These are phyloP conservation scores for Sclerotinia minor DNA, from an alignment of 2,329 filamentous ascomycete genomes.

Conservation along the genomic window DNA sequence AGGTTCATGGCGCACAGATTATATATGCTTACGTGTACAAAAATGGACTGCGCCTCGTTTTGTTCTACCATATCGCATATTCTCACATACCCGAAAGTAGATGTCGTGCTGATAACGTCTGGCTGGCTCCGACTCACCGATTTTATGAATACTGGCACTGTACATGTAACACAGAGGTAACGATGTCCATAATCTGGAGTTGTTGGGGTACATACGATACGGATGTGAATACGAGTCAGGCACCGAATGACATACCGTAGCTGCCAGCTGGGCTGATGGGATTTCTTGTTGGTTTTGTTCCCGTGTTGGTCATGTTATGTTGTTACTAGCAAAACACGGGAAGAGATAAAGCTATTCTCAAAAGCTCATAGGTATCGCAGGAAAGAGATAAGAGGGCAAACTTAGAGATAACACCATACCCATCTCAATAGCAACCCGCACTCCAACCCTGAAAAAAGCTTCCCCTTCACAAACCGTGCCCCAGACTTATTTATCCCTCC, in stretches of 20 bases:
- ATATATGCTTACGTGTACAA: not conserved
- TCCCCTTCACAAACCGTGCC: not conserved
- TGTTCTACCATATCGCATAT: slow-evolving; percentile 9
- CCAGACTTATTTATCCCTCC: not conserved
- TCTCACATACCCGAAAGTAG: not conserved
- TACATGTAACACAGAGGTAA: not conserved
- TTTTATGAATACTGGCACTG: not conserved
- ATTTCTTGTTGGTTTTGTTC: not conserved
- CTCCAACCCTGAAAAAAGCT: not conserved
- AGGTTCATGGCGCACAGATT: not conserved
- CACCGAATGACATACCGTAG: not conserved
- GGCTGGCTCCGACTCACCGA: not conserved
- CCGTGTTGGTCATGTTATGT: not conserved
- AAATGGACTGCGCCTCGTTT: slow-evolving; percentile 1
- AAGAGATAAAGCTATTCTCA: slow-evolving; percentile 5
- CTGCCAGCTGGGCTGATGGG: not conserved
- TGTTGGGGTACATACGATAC: not conserved
- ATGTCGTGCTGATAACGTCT: slow-evolving; percentile 8
- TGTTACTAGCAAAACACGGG: not conserved
- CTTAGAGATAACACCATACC: slow-evolving; percentile 8
- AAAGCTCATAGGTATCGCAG: not conserved
- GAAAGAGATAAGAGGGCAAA: slow-evolving; percentile 13
- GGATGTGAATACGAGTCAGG: slow-evolving; percentile 17
- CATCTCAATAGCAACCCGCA: not conserved
- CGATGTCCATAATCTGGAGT: not conserved